Evolutionary conservation across 768 basidiomycete species (phyloP), one percentile per base, ranked within the genome.

Genomic region (Tremella yokohamensis): DNA sequence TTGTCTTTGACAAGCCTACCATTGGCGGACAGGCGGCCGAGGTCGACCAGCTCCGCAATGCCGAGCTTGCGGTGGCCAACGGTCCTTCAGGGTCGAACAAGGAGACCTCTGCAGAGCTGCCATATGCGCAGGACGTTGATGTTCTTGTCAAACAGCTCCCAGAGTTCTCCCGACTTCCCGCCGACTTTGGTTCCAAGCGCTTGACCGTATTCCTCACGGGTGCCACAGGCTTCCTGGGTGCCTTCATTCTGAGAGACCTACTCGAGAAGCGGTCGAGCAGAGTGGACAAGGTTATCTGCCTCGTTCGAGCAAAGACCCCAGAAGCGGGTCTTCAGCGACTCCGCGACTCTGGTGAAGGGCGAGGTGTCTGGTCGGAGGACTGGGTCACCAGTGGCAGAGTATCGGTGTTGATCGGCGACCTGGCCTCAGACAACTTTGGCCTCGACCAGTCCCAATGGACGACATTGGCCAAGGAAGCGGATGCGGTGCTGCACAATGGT

Each of bases 201-300:
- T 63, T 92, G 40, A 89, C 88, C 0, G 82, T 98, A 26, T 96
- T 99, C 81, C 83, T 99, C 26, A 98, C 96, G 6, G 96, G 96
- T 6, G 93, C 90, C 3, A 97, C 96, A 8, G 96, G 96, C 1
- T 99, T 93, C 81, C 81, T 99, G 15, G 96, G 96, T 13, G 91
- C 90, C 4, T 98, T 94, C 76, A 83, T 98, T 60, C 79, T 98
- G 49, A 81, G 82, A 39, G 87, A 94, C 71, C 80, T 99, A 40
- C 82, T 99, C 0, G 22, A n/a, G n/a, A 45, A 45, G n/a, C 42
- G 42, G 22, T 78, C 80, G 16, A 78, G 81, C 8, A 80, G 82
- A 56, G 88, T 97, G 12, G 79, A 80, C 64, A 94, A 92, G 78
- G 92, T 97, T 39, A 83, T 94, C 58, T 94, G 90, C 70, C 84